Evolutionary conservation across 225 moss, liverwort and hornwort species (phyloP).

Genomic region (Climacium dendroides): DNA sequence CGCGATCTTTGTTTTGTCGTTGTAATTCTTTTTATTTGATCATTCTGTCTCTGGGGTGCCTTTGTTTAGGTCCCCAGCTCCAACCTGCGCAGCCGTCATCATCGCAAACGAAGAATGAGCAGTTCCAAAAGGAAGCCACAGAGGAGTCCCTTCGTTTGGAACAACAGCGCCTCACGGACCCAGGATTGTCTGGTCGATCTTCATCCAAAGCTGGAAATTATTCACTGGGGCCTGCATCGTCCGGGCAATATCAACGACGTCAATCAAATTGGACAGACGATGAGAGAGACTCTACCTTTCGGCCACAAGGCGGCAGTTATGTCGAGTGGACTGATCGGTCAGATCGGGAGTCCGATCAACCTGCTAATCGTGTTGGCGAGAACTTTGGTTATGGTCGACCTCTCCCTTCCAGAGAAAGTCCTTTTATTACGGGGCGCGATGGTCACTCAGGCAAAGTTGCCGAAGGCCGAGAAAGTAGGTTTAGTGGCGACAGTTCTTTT

Average conservation of each 20-base stretch:
- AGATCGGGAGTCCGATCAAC: slow-evolving; percentile 57
- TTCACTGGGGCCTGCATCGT: slow-evolving; percentile 31
- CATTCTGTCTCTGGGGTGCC: background rate
- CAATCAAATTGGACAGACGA: slow-evolving; percentile 98
- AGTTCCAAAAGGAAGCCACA: slow-evolving; percentile 8
- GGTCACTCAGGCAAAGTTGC: slow-evolving; percentile 20
- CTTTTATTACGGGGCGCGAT: slow-evolving; percentile 41
- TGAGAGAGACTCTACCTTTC: slow-evolving; percentile 80
- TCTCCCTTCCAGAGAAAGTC: slow-evolving; percentile 40
- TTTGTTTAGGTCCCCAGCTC: slow-evolving; percentile 47
- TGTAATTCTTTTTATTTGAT: background rate
- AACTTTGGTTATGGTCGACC: slow-evolving; percentile 59
- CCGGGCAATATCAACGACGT: slow-evolving; percentile 44
- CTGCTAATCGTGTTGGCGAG: slow-evolving; percentile 47
- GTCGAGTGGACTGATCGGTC: slow-evolving; percentile 62
- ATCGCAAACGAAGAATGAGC: slow-evolving; percentile 42
- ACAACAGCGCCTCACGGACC: slow-evolving; percentile 22
- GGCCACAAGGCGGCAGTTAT: slow-evolving; percentile 58
- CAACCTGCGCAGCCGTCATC: slow-evolving; percentile 75
- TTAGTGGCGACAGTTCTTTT: slow-evolving; percentile 34
- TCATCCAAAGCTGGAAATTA: slow-evolving; percentile 32
- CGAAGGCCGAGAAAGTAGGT: slow-evolving; percentile 32
- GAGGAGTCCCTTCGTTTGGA: slow-evolving; percentile 33
- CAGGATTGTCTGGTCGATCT: slow-evolving; percentile 12
- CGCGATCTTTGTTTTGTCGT: background rate